Evolutionary conservation across 108 stramenopile species (phyloP).

Genomic region (Poteriospumella lacustris): DNA sequence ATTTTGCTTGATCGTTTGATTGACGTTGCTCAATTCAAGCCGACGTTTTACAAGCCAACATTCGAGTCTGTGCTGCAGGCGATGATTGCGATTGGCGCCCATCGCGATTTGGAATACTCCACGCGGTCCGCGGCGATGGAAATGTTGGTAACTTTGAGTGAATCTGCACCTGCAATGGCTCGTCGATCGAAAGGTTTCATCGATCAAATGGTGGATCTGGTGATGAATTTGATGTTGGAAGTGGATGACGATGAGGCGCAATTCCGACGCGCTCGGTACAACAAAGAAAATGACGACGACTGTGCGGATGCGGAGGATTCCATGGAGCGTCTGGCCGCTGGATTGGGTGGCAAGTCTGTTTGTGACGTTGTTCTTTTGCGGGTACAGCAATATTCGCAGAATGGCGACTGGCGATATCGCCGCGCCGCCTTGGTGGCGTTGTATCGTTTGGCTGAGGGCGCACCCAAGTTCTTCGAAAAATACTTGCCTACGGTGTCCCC

Average conservation of each 20-base stretch:
- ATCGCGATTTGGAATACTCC: background rate
- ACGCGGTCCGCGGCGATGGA: conserved; percentile 16
- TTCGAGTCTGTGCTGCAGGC: background rate
- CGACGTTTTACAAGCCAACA: conserved; percentile 4
- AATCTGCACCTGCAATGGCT: conserved; percentile 19
- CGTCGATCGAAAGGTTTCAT: conserved; percentile 8
- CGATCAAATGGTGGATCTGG: background rate
- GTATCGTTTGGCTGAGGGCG: conserved; percentile 5
- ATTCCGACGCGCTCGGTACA: background rate
- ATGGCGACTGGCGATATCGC: background rate
- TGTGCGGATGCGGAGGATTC: background rate
- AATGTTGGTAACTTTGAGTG: conserved; percentile 5
- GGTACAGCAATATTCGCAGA: background rate
- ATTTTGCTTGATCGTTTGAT: background rate
- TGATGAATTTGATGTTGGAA: conserved; percentile 18
- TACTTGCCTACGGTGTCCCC: background rate
- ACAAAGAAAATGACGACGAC: conserved; percentile 1
- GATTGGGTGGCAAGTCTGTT: conserved; percentile 4
- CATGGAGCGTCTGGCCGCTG: background rate
- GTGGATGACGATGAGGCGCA: background rate
- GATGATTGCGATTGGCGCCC: background rate
- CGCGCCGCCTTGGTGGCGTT: conserved; percentile 19
- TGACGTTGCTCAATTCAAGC: conserved; percentile 2
- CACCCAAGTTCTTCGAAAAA: background rate
- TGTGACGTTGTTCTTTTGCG: background rate